phyloP scores from a whole-genome alignment of 2,329 filamentous ascomycete genomes.

The Penicillium sp. region DNA sequence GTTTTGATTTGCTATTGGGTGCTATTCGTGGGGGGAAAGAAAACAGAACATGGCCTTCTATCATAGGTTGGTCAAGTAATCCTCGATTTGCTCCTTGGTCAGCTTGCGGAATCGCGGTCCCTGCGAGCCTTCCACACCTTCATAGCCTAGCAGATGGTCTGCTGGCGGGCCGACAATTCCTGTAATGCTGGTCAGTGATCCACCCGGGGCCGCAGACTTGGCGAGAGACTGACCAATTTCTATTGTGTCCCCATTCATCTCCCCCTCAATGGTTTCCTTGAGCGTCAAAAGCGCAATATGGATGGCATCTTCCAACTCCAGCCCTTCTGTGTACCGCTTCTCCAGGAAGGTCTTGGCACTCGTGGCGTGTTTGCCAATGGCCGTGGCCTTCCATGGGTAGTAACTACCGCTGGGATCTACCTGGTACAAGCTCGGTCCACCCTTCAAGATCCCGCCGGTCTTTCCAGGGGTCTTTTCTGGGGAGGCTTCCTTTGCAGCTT shows the following conservation, averaged over 20 bases:
- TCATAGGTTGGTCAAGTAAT: slow-evolving; percentile 98
- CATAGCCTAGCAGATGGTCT: slow-evolving; percentile 83
- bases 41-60: slow-evolving; percentile 7
- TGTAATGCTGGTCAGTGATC: slow-evolving; percentile 35
- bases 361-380: slow-evolving; percentile 96
- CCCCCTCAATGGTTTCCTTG: slow-evolving; percentile 98
- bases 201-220: too few species aligned
- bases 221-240: slow-evolving; percentile 71
- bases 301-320: slow-evolving; percentile 96
- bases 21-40: too few species aligned
- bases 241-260: slow-evolving; percentile 98
- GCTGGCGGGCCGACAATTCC: slow-evolving; percentile 94
- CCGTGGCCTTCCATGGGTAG: slow-evolving; percentile 98
- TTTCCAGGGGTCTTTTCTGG: slow-evolving; percentile 68
- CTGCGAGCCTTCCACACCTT: slow-evolving; percentile 39
- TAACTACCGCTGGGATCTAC: slow-evolving; percentile 98
- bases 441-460: slow-evolving; percentile 92
- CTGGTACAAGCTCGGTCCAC: slow-evolving; percentile 95
- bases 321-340: slow-evolving; percentile 95
- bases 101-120: slow-evolving; percentile 56
- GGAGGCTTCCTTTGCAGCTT: slow-evolving; percentile 51
- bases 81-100: slow-evolving; percentile 96
- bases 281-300: slow-evolving; percentile 95
- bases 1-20: neutral
- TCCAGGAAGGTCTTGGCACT: slow-evolving; percentile 98